Base-by-base conservation (phyloP, 345 rosid genomes). In the Murraya paniculata region DNA sequence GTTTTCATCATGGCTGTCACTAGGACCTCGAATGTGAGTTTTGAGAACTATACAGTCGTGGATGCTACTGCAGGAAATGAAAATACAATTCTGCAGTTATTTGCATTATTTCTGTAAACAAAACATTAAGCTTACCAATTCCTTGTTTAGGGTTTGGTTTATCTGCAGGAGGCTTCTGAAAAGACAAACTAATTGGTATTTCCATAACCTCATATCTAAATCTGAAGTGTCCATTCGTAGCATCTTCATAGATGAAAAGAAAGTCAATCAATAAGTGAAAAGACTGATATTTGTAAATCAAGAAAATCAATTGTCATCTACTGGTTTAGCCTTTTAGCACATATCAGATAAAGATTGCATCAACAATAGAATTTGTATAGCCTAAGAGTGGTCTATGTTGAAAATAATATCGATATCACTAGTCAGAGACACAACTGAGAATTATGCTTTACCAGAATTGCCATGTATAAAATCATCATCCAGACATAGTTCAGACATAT, bases 61-160 rank as follows among this genome's bases (percentile, higher is more conserved):
- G 30, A 69, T 48, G 39, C 10, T 14, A 31, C 53, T 64, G n/a
- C 39, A 21, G 50, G 1, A 9, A 21, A 21, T 30, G 41, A 27
- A 68, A 57, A 39, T n/a, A 36, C 2, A 60, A 50, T 21, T 33
- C 22, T 25, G 18, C 45, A 30, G 50, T 27, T 56, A 14, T 61
- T 31, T 19, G 53, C 76, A 64, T 65, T 58, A 33, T 71, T 48
- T 66, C n/a, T 71, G 24, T 7, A 48, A 62, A 72, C 41, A 77
- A 73, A 70, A 82, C 75, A 55, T 39, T 55, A 33, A 67, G 79
- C 89, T 84, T 82, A 96, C 99, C 99, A 7, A 94, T 86, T 89
- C 99, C 98, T 86, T 96, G 99, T 84, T 91, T 94, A 50, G 99
- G 99, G 84, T 94, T 96, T 25, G 99, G 99, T 83, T 91, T 96